Evolutionary conservation across 306 rosid species (phyloP).

Genomic region (Coriaria nepalensis): DNA sequence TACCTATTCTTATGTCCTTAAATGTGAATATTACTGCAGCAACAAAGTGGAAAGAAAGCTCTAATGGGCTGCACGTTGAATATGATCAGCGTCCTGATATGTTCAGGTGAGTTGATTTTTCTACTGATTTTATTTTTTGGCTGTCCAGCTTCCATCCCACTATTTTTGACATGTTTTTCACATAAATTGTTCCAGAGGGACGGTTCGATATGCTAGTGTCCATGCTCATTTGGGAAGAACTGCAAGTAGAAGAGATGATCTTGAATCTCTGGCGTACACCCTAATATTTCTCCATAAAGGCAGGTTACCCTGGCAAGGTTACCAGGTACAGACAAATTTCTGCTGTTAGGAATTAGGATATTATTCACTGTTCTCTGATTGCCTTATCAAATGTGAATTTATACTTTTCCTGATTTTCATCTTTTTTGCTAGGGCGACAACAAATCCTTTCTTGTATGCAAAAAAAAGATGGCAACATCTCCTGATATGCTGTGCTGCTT

Average conservation of each 20-base stretch:
- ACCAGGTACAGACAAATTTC: constrained; percentile 39
- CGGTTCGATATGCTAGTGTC: constrained; percentile 94
- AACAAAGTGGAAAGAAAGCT: constrained; percentile 75
- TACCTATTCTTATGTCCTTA: constrained; percentile 5
- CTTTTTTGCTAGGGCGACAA: constrained; percentile 52
- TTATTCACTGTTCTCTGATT: constrained; percentile 3
- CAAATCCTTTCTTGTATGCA: constrained; percentile 60
- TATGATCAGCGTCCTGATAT: constrained; percentile 96
- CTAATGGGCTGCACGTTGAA: constrained; percentile 73
- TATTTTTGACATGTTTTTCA: constrained; percentile 6
- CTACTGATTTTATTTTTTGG: not conserved
- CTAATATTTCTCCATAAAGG: constrained; percentile 83
- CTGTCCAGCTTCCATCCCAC: constrained; percentile 1
- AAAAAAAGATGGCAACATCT: constrained; percentile 88
- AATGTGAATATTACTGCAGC: constrained; percentile 35
- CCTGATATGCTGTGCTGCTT: constrained; percentile 88
- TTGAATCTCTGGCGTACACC: constrained; percentile 90
- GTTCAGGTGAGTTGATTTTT: constrained; percentile 47
- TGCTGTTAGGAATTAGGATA: constrained; percentile 9
- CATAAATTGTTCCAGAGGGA: constrained; percentile 40
- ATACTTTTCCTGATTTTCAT: not conserved
- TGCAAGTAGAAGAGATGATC: constrained; percentile 93
- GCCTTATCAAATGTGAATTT: not conserved
- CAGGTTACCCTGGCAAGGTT: constrained; percentile 92
- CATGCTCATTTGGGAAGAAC: constrained; percentile 97